Base-by-base conservation (phyloP, 306 rosid genomes). In the Fagus sylvatica region DNA sequence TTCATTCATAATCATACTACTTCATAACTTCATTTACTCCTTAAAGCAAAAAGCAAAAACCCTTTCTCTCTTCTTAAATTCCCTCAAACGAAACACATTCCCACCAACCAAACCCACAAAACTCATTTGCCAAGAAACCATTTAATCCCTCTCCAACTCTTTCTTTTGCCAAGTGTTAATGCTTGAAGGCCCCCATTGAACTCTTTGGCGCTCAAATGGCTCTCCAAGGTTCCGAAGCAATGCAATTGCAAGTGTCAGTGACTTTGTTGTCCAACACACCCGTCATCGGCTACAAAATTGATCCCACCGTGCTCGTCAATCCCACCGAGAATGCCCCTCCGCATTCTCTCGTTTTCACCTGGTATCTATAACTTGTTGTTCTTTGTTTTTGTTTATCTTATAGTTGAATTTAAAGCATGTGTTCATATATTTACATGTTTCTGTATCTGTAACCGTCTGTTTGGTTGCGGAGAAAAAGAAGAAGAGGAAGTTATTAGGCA, bases 221-320 rank as follows among this genome's bases (percentile, higher is more conserved):
- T 57, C 56, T 11, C 33, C 46, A 41, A 53, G 77, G 70, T 62
- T 51, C 55, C 34, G 54, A 64, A 10, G 39, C 40, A 17, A 4
- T 1, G 32, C 7, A 22, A 9, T 74, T 6, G 70, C 2, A 46
- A 60, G 83, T 78, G 64, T 3, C 0, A 0, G 74, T 83, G 49
- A 1, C 13, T 4, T 41, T 74, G 69, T 22, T 30, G 56, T 76
- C 69, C 5, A 12, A 33, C 1, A 46, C 40, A 51, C 86, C 80
- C 3, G 84, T 79, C 67, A 69, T 71, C 37, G 81, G 76, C 66
- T 11, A 46, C 72, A 56, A 73, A 72, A 71, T 79, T 33, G 12
- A 17, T 1, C 74, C 78, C 0, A 0, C 0, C 28, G 53, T 34
- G 49, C n/a, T 28, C 0, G 53, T 34, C 37, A 49, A 0, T 7